A percentile compares a stretch with the other conserved stretches of the same genome.
Evolutionary conservation across 306 rosid genomes (phyloP).

Genomic region (Lagenaria siceraria): DNA sequence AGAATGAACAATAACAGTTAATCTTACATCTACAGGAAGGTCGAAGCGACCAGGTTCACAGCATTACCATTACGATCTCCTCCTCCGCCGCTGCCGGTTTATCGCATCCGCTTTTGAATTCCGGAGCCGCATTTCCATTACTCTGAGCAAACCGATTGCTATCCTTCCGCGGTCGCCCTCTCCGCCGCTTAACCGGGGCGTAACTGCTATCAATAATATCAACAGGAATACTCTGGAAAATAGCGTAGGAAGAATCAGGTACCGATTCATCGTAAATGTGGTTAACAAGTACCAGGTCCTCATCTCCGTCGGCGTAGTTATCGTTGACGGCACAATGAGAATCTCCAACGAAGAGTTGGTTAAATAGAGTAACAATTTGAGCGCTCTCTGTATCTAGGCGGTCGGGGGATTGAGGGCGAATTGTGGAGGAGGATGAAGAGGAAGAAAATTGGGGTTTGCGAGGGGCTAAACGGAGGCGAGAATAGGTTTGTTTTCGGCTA

Average conservation of each 20-base stretch:
- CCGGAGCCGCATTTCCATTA: neutral
- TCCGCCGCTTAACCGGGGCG: constrained; percentile 36
- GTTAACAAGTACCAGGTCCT: constrained; percentile 22
- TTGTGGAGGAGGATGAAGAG: constrained; percentile 12
- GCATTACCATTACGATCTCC: constrained; percentile 20
- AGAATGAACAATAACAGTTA: neutral
- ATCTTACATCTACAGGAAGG: neutral
- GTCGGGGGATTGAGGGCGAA: constrained; percentile 18
- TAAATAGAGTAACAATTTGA: constrained; percentile 31
- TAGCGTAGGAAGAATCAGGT: constrained; percentile 1
- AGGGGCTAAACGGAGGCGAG: constrained; percentile 66
- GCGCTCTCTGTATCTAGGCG: constrained; percentile 31
- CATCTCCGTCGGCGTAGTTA: neutral
- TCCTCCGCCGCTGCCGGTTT: constrained; percentile 1
- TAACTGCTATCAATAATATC: neutral
- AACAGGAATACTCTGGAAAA: neutral
- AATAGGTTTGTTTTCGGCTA: constrained; percentile 81
- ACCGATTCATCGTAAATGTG: constrained; percentile 8
- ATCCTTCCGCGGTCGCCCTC: constrained; percentile 63
- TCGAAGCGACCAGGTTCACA: constrained; percentile 26
- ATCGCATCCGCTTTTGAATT: neutral
- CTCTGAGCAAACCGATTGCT: constrained; percentile 6
- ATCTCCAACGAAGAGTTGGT: constrained; percentile 47
- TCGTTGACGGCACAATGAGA: neutral
- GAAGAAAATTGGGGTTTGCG: constrained; percentile 29